Base-by-base conservation (phyloP, 2,329 filamentous ascomycete species). In the Nothophoma quercina region DNA sequence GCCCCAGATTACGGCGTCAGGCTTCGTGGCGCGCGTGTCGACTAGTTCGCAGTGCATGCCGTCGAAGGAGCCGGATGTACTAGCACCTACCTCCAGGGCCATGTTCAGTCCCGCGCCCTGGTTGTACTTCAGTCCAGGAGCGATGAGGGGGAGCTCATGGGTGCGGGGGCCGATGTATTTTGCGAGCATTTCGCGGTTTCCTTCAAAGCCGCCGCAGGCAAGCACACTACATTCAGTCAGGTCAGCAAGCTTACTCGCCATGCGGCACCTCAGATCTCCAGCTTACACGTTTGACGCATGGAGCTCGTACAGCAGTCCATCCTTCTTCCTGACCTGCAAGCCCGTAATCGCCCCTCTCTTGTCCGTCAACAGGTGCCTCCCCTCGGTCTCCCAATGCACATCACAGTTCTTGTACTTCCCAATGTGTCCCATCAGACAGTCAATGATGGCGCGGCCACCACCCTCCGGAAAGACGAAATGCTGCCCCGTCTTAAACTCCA, bases 11-110 rank as follows among this genome's bases (percentile, higher is more conserved):
- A 74, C 72, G 4, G 74, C 73, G 51, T 76, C 74, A 1, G 74
- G 75, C 58, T 77, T 78, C 9, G 60, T 73, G 18, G 75, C 70
- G n/a, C 75, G 62, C 1, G 66, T 76, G 45, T 77, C 76, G 10
- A 77, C 75, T 0, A 77, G 65, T 59, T 78, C 74, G 59, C 74
- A 76, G 46, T 77, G 75, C 67, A 77, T 76, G 18, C 76, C 74
- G 48, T 76, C 72, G 47, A 77, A 75, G 1, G 70, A 74, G 7
- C 74, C 75, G 10, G 73, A 73, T 2, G 73, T 75, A 8, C 69
- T 74, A 8, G 75, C 75, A 25, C 75, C 74, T 29, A 77, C 68
- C 50, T 77, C 73, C 9, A 78, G 65, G 12, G 73, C 74, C 73
- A 77, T 78, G 25, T 70, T 72, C 13, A 77, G 58, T 2, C 74